Percentiles rank a stretch among this genome's conserved stretches.
Conservation (phyloP, 805 yeast genomes). For the Cephaloascus albidus region DNA sequence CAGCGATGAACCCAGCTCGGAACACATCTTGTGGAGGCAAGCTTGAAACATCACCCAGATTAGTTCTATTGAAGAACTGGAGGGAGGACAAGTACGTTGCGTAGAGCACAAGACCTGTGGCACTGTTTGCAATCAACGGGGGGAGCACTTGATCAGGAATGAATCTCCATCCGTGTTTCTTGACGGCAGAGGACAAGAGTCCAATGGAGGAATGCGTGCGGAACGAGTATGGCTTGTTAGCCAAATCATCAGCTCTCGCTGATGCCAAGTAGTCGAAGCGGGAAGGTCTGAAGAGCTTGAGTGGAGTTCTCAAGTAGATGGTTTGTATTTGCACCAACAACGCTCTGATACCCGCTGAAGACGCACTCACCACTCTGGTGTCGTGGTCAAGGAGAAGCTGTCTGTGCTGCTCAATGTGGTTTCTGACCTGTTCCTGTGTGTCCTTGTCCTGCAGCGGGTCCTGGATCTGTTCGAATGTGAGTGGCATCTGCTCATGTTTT, state of each 20-base stretch:
- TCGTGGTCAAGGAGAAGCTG: conserved; percentile 23
- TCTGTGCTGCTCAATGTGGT: not conserved
- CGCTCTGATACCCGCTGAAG: conserved; percentile 84
- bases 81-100: conserved; percentile 65
- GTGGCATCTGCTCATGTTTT: no score
- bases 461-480: no score
- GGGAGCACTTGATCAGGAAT: conserved; percentile 82
- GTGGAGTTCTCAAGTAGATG: conserved; percentile 71
- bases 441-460: not conserved
- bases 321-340: conserved; percentile 69
- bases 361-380: conserved; percentile 58
- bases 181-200: conserved; percentile 59
- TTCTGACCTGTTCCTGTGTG: not conserved
- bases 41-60: conserved; percentile 6
- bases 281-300: conserved; percentile 84
- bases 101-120: conserved; percentile 80
- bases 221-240: conserved; percentile 39
- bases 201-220: conserved; percentile 77
- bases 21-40: conserved; percentile 42
- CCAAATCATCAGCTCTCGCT: conserved; percentile 40
- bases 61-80: conserved; percentile 19
- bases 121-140: conserved; percentile 80
- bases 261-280: conserved; percentile 79
- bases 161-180: conserved; percentile 75
- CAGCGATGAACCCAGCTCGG: conserved; percentile 79